Conservation (phyloP, 805 yeast genomes). For the Ogataea allantospora region DNA sequence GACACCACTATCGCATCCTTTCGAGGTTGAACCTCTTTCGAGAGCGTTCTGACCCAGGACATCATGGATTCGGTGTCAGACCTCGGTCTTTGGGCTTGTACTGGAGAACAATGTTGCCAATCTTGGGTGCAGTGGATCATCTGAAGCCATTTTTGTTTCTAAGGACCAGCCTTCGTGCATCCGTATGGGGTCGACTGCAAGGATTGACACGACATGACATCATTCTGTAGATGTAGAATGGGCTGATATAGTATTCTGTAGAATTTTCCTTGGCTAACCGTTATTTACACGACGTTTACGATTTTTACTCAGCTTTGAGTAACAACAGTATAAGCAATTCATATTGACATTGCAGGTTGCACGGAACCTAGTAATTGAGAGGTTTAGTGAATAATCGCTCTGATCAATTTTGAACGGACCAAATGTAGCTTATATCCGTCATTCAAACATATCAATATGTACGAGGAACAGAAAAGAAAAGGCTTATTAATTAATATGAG, state of each 20-base stretch:
- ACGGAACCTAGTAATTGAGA: too few relatives aligned
- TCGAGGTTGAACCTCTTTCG: constrained; percentile 54
- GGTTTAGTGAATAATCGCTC: too few relatives aligned
- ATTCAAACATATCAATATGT: too few relatives aligned
- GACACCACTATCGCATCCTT: constrained; percentile 51
- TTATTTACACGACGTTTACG: too few relatives aligned
- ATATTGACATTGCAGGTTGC: too few relatives aligned
- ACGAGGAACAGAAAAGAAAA: background rate
- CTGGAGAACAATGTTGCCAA: constrained; percentile 54
- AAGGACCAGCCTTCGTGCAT: constrained; percentile 64
- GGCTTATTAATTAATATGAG: constrained; percentile 3
- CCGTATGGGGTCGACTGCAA: constrained; percentile 64
- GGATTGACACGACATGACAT: constrained; percentile 50
- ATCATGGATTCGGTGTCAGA: constrained; percentile 44
- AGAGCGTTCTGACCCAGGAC: constrained; percentile 59
- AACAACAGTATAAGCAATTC: too few relatives aligned
- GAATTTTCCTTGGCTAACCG: too few relatives aligned
- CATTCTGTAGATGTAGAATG: too few relatives aligned
- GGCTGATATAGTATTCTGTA: background rate
- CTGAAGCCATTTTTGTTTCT: constrained; percentile 37
- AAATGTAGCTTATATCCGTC: too few relatives aligned
- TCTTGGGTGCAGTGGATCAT: constrained; percentile 69
- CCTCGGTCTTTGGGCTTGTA: constrained; percentile 30
- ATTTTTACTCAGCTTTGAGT: too few relatives aligned
- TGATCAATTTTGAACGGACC: background rate